Conservation (phyloP, 352 stramenopile genomes). For the Halophytophthora polymorphica region DNA sequence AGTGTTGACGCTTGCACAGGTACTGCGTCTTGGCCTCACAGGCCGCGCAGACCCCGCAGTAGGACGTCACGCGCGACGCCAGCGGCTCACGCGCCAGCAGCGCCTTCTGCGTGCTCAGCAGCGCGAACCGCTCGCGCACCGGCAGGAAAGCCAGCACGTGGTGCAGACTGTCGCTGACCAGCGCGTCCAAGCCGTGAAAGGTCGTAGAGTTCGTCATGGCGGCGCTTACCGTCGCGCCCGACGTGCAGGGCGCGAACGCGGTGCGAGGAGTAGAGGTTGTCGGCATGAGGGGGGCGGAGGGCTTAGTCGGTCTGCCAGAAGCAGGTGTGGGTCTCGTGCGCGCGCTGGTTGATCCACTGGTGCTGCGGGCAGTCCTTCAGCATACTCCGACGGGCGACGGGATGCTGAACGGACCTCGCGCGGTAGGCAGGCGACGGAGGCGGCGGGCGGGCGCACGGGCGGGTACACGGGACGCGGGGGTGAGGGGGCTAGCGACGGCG, state of each 20-base stretch:
- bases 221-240: too few relatives aligned
- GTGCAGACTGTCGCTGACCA: constrained; percentile 46
- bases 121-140: constrained; percentile 52
- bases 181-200: constrained; percentile 16
- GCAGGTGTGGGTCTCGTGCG: constrained; percentile 80
- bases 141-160: constrained; percentile 56
- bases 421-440: too few relatives aligned
- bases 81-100: constrained; percentile 45
- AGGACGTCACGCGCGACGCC: constrained; percentile 42
- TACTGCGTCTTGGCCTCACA: constrained; percentile 52
- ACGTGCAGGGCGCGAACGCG: too few relatives aligned
- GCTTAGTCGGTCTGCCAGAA: constrained; percentile 64
- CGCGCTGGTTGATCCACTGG: constrained; percentile 88
- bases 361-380: constrained; percentile 89
- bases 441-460: too few relatives aligned
- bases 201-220: too few relatives aligned
- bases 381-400: constrained; percentile 36
- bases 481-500: too few relatives aligned
- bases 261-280: too few relatives aligned
- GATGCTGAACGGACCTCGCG: constrained; percentile 15
- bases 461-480: too few relatives aligned
- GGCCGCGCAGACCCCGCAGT: constrained; percentile 49
- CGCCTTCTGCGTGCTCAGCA: constrained; percentile 40
- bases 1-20: constrained; percentile 43
- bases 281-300: not conserved